Base-by-base conservation (phyloP, 345 rosid species). In the Euphorbia peplus region DNA sequence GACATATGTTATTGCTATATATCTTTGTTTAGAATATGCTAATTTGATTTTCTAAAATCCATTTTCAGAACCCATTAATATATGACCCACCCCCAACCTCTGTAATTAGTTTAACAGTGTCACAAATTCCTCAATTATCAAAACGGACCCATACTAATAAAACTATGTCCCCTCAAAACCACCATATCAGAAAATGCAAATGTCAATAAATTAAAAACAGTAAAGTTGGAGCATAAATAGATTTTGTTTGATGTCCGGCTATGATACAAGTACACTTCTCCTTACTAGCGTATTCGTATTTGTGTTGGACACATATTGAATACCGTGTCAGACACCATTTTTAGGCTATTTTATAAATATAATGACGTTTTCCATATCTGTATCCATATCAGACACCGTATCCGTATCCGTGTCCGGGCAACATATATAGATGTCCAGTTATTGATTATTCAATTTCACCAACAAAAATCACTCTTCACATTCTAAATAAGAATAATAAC, bases 81-180 rank as follows among this genome's bases (percentile, higher is more conserved):
- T 51, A 44, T 44, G 50, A 44, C 50, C 50, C 29, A 53, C 30
- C 1, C 13, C 24, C 16, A 51, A 19, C 24, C n/a, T n/a, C n/a
- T n/a, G n/a, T n/a, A n/a, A n/a, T n/a, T n/a, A n/a, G n/a, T n/a
- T n/a, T n/a, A n/a, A n/a, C n/a, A n/a, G n/a, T n/a, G n/a, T n/a
- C n/a, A n/a, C 42, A 37, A 41, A 25, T 6, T 18, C 29, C 24
- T 0, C 8, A 21, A 63, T 25, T 26, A 54, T 53, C 21, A 26
- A 67, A 54, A 57, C 29, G 63, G 71, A 42, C 64, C 63, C 54
- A 53, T 18, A n/a, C n/a, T 56, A 42, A 26, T 57, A 26, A 55
- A 63, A 56, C 19, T 9, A 11, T 67, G 44, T 68, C 63, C 19
- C 54, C 63, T 41, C 56, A 6, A 25, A 13, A 14, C 51, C 21